Base-by-base conservation (phyloP, 2,329 filamentous ascomycete genomes). In the Venturia carpophila region DNA sequence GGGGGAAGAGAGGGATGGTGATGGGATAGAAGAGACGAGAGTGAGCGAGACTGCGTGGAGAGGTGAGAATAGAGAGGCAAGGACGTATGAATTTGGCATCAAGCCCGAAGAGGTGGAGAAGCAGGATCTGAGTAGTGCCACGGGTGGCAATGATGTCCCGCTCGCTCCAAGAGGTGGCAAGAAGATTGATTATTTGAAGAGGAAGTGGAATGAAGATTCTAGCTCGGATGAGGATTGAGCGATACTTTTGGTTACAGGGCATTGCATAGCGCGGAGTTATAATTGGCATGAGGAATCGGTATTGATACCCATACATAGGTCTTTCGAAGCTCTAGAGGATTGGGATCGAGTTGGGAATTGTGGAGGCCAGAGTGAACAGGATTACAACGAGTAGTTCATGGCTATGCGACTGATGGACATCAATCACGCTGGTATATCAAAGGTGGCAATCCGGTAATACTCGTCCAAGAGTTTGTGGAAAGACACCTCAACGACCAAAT, bases 1-100 rank as follows among this genome's bases (percentile, higher is more conserved):
- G 13, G 21, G 39, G 9, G 47, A 52, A 3, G 47, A 27, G 21
- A 13, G 21, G 24, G 64, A 64, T 34, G 63, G 0, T 77, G 70
- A 41, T 80, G 79, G 79, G 80, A 77, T 70, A 79, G 79, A 0
- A 79, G 81, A 68, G 76, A 37, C 52, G 3, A 58, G 52, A 37
- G 52, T 37, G 7, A 74, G 74, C 4, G 79, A 77, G 0, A 78
- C 77, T 0, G 78, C 71, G 39, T 81, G 80, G 80, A 80, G 77
- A 71, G 79, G 79, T 0, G 79, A 81, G 68, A 77, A 79, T 49
- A 71, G 80, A 56, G 73, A 73, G 43, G 78, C 79, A 66, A 73
- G 79, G 67, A 78, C 76, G 68, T 81, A 76, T 72, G 73, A 68
- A 24, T 66, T 66, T 49, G 64, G 64, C 15, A 41, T 66, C 13